phyloP scores from a whole-genome alignment of 345 rosid species.

The Salix arbutifolia region DNA sequence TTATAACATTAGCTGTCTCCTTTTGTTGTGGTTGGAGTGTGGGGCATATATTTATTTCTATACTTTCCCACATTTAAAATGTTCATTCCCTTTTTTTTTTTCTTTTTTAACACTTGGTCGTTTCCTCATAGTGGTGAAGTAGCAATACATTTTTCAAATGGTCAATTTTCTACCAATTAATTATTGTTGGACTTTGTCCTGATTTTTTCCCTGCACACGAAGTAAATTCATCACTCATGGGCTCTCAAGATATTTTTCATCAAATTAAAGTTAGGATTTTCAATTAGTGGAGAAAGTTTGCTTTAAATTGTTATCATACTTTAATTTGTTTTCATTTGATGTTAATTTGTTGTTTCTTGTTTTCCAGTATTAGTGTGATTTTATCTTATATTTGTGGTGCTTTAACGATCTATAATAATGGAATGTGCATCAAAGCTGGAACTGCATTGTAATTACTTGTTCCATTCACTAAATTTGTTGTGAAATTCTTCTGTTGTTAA shows the following conservation, averaged over 20 bases:
- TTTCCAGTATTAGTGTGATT: not conserved
- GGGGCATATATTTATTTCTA: too few species aligned
- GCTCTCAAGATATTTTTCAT: not conserved
- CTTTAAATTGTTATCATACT: not conserved
- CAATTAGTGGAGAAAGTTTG: not conserved
- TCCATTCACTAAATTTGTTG: not conserved
- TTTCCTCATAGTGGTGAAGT: too few species aligned
- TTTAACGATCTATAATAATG: not conserved
- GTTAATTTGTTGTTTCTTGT: not conserved
- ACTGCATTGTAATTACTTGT: not conserved
- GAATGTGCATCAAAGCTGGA: not conserved
- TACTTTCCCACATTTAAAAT: too few species aligned
- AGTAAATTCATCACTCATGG: not conserved
- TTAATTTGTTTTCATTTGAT: not conserved
- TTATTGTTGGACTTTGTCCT: not conserved
- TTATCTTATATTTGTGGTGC: not conserved
- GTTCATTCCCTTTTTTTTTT: too few species aligned
- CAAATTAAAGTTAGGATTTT: not conserved
- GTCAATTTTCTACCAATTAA: too few species aligned
- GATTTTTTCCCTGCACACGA: not conserved
- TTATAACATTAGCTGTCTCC: too few species aligned
- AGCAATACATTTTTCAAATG: too few species aligned
- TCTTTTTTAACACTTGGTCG: too few species aligned
- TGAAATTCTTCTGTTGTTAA: slow-evolving; percentile 6
- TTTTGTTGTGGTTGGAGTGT: too few species aligned